These are phyloP conservation scores for Suhomyces anneliseae DNA, from an alignment of 1,139 yeast species.

Conservation along the genomic window DNA sequence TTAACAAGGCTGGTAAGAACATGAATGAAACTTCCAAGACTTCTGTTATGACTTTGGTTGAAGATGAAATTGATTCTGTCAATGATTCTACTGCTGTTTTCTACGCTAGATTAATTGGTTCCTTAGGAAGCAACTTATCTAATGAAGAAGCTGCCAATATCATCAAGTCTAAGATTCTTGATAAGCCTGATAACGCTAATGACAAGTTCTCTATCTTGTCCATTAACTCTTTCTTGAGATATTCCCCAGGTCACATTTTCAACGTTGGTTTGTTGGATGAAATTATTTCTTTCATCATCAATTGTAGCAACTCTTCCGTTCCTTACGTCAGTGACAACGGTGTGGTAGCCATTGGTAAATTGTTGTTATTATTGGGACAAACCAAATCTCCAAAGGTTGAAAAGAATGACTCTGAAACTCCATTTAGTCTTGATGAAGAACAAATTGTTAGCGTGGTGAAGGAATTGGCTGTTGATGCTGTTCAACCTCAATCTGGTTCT, in stretches of 20 bases:
- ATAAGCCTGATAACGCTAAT: slow-evolving; percentile 21
- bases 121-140: slow-evolving; percentile 67
- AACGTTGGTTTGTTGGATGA: slow-evolving; percentile 49
- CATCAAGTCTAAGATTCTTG: slow-evolving; percentile 60
- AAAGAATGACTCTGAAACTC: slow-evolving; percentile 10
- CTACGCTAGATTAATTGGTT: slow-evolving; percentile 77
- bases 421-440: slow-evolving; percentile 41
- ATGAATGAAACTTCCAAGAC: slow-evolving; percentile 74
- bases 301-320: slow-evolving; percentile 45
- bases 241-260: slow-evolving; percentile 65
- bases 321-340: slow-evolving; percentile 76
- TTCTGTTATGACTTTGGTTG: slow-evolving; percentile 71
- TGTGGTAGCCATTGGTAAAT: slow-evolving; percentile 80
- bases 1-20: slow-evolving; percentile 73
- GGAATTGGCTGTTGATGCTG: slow-evolving; percentile 51
- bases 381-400: slow-evolving; percentile 37
- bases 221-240: slow-evolving; percentile 76
- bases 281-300: slow-evolving; percentile 47
- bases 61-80: slow-evolving; percentile 58
- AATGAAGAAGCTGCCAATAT: slow-evolving; percentile 65
- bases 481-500: slow-evolving; percentile 60
- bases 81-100: slow-evolving; percentile 66
- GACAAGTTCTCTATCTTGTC: slow-evolving; percentile 66
- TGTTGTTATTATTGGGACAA: slow-evolving; percentile 54
- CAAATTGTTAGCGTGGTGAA: slow-evolving; percentile 35